A percentile compares a stretch with the other conserved stretches of the same genome.
Conservation (phyloP, 2,329 filamentous ascomycete species). For the Chrysoporthe austroafricana region DNA sequence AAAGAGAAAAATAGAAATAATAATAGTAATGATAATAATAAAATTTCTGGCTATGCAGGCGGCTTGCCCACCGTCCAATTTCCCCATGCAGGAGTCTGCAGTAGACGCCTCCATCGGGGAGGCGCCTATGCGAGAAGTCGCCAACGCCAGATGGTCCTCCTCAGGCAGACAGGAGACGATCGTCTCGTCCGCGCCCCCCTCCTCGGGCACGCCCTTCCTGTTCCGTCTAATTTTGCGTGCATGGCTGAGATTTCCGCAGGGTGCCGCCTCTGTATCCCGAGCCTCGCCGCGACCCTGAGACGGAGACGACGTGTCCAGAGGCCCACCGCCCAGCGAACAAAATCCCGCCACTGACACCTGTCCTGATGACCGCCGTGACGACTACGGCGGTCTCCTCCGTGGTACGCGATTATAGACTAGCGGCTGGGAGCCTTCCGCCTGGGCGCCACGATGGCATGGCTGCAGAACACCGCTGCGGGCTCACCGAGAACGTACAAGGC, state of each 20-base stretch:
- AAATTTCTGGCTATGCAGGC: slow-evolving; percentile 22
- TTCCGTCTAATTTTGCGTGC: slow-evolving; percentile 14
- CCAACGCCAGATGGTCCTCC: not conserved
- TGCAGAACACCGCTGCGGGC: not conserved
- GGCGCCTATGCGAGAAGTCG: slow-evolving; percentile 10
- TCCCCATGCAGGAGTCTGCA: slow-evolving; percentile 30
- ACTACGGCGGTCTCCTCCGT: slow-evolving; percentile 7
- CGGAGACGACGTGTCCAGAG: slow-evolving; percentile 12
- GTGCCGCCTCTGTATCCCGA: not conserved
- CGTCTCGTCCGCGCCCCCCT: not conserved
- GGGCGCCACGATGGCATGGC: not conserved
- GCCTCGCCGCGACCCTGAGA: slow-evolving; percentile 1
- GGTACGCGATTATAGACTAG: not conserved
- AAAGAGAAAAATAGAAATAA: not conserved
- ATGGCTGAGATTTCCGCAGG: slow-evolving; percentile 12
- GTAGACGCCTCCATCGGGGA: slow-evolving; percentile 27
- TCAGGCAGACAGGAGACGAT: not conserved
- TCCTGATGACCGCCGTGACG: slow-evolving; percentile 5
- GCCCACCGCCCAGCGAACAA: slow-evolving; percentile 9
- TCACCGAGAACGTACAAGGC: slow-evolving; percentile 3
- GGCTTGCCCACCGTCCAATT: slow-evolving; percentile 25
- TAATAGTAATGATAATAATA: too few relatives aligned
- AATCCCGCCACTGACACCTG: not conserved
- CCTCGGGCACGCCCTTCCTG: not conserved
- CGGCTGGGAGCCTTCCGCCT: not conserved